Conservation (phyloP, 257 asterid genomes). For the Handroanthus guayacan region DNA sequence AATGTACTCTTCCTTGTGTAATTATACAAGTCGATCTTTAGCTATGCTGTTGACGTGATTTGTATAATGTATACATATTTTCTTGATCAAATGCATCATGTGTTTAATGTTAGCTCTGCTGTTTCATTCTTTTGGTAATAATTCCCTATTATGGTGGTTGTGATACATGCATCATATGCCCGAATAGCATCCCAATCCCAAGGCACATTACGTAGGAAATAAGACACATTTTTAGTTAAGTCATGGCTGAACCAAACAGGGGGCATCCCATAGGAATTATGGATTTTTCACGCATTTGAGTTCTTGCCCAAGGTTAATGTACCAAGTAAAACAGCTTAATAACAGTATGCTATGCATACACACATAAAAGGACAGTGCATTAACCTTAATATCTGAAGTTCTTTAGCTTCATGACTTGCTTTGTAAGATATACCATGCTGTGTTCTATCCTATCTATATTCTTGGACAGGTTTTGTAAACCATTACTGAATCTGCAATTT, state of each 20-base stretch:
- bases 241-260: background rate
- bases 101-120: background rate
- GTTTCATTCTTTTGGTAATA: background rate
- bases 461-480: background rate
- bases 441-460: conserved; percentile 31
- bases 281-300: background rate
- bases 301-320: background rate
- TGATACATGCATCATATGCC: too few species aligned
- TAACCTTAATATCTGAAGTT: conserved; percentile 11
- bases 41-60: background rate
- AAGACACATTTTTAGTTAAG: background rate
- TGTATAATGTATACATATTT: background rate
- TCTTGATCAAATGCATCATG: background rate
- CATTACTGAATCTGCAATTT: conserved; percentile 12
- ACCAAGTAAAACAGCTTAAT: conserved; percentile 3
- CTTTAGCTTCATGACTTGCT: conserved; percentile 29
- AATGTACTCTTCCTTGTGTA: background rate
- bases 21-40: background rate
- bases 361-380: background rate
- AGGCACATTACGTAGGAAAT: background rate
- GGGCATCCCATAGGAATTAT: background rate
- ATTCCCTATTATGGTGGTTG: background rate
- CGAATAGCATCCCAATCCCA: background rate
- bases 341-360: conserved; percentile 22
- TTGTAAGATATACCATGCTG: conserved; percentile 12